These are phyloP conservation scores for Adansonia madagascariensis DNA, from an alignment of 441 rosid genomes.

Conservation along the genomic window DNA sequence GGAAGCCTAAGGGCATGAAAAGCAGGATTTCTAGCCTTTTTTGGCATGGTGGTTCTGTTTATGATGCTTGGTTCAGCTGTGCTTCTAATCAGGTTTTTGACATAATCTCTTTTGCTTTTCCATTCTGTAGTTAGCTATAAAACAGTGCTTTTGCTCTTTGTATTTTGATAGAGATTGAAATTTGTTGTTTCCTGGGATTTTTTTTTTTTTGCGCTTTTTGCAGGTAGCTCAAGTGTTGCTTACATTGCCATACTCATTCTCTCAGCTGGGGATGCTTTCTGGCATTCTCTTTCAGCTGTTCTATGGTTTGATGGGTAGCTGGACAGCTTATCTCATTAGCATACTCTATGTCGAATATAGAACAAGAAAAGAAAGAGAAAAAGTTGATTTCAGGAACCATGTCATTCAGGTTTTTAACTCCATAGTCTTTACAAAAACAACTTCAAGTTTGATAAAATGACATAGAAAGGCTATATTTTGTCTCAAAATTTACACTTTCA, in stretches of 20 bases:
- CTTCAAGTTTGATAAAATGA: constrained; percentile 1
- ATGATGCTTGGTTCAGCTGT: constrained; percentile 87
- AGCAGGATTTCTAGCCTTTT: constrained; percentile 62
- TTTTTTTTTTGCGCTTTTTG: not conserved
- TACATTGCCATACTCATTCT: constrained; percentile 75
- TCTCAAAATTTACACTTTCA: constrained; percentile 1
- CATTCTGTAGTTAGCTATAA: not conserved
- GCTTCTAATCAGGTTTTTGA: constrained; percentile 65
- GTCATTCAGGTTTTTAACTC: constrained; percentile 60
- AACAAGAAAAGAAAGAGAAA: constrained; percentile 73
- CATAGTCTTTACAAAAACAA: not conserved
- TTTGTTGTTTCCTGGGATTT: not conserved
- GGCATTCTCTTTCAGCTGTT: constrained; percentile 76
- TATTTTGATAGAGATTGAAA: not conserved
- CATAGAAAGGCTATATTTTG: not conserved
- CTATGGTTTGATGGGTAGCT: constrained; percentile 71
- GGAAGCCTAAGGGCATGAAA: constrained; percentile 59
- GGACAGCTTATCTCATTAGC: constrained; percentile 82
- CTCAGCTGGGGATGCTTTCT: constrained; percentile 77
- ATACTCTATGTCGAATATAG: constrained; percentile 75
- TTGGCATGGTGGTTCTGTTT: constrained; percentile 81
- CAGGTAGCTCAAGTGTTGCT: constrained; percentile 83
- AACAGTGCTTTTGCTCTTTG: not conserved
- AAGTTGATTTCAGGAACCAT: constrained; percentile 81
- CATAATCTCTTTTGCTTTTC: not conserved